phyloP scores from a whole-genome alignment of 305 asterid species.

The Fraxinus paxiana region DNA sequence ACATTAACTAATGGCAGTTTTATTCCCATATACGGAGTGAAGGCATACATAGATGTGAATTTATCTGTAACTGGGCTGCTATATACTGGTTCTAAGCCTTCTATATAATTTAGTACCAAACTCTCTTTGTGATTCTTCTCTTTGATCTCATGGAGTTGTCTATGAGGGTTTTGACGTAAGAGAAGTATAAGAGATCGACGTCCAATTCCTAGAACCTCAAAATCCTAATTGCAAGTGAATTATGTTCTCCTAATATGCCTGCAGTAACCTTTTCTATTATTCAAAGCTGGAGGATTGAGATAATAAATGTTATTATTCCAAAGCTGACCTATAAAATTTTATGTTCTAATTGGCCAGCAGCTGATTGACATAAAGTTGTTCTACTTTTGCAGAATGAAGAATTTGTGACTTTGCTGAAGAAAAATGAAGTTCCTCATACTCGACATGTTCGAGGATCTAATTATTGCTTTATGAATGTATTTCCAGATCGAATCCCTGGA shows the following conservation, averaged over 20 bases:
- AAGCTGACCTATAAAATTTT: not conserved
- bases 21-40: not conserved
- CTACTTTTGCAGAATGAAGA: slow-evolving; percentile 58
- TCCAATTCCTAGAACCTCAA: not conserved
- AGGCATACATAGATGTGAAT: not conserved
- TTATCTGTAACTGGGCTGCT: not conserved
- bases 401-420: slow-evolving; percentile 57
- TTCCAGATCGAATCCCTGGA: slow-evolving; percentile 85
- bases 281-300: not conserved
- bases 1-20: not conserved
- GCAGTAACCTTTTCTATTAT: not conserved
- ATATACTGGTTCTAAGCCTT: not conserved
- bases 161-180: not conserved
- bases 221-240: not conserved
- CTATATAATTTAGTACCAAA: not conserved
- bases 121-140: not conserved
- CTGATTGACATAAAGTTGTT: not conserved
- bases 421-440: slow-evolving; percentile 72
- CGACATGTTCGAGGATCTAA: slow-evolving; percentile 85
- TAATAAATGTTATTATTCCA: not conserved
- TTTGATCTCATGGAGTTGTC: not conserved
- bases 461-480: slow-evolving; percentile 79
- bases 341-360: not conserved
- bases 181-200: not conserved
- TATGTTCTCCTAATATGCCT: not conserved